Evolutionary conservation across 805 yeast genomes (phyloP), one percentile per base, ranked within the genome.

Genomic region (Cyberlindnera japonica): DNA sequence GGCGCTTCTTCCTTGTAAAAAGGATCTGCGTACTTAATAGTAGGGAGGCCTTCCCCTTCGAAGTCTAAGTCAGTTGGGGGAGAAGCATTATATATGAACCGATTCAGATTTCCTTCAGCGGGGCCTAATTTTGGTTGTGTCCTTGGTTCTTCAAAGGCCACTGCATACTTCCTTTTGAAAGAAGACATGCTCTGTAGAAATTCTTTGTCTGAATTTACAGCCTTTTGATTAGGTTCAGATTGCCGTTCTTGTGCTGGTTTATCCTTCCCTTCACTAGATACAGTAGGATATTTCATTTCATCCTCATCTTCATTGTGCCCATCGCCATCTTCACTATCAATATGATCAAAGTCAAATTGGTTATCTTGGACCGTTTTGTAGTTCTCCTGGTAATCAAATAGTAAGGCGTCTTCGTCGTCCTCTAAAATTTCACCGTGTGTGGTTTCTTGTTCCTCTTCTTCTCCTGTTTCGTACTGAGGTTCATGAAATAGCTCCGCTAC

Each of bases 1-100:
- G 76, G 81, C 1, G 59, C 52, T 0, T 65, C 50, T 13, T 72
- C 68, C 20, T 79, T 72, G 50, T 77, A 90, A 48, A 63, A 77
- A 0, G 96, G 95, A 46, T 76, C 83, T 1, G 51, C 42, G 54
- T 83, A 81, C 12, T 77, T 71, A 12, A 76, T 60, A 47, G 72
- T 68, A 3, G 83, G 70, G 12, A 71, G 50, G 0, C 79, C 81
- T 19, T 56, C 48, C 1, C 58, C 58, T 23, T 72, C 77, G 22
- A 84, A 64, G 12, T 81, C 74, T 5, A 50, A 30, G 1, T 26
- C 27, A 3, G 2, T 12, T 9, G 60, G 57, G 3, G 57, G 54
- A 2, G 28, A 29, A 1, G 9, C 19, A 4, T 28, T 35, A 34
- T 51, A 54, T 0, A 44, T 27, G 24, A 28, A 43, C 21, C 48